Base-by-base conservation (phyloP, 148 eudicot genomes). In the Drosera capensis region DNA sequence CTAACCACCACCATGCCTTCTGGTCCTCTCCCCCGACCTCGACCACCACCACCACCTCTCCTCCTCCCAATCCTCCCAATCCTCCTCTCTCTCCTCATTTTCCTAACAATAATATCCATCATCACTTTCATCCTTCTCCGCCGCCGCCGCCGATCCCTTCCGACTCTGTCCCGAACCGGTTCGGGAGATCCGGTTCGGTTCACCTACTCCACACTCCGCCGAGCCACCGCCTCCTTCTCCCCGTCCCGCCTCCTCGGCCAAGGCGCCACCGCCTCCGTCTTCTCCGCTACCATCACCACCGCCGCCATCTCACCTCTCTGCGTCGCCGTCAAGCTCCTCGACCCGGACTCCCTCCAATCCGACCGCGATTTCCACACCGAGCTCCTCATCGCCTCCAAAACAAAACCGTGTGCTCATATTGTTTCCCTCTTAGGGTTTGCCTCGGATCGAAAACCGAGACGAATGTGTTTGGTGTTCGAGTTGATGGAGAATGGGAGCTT, bases 321-420 rank as follows among this genome's bases (percentile, higher is more conserved):
- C 0, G 65, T 75, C 29, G 99, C 99, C 1, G 85, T 90, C n/a
- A 90, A 90, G 59, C 46, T 73, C 24, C 68, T 88, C 73, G 81
- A 83, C 57, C 44, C 77, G 19, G 83, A 86, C 1, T 88, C 95
- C 5, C 55, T 88, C 8, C 97, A 88, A 37, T 92, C 87, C 1
- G 97, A 88, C 73, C 80, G 97, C 3, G 97, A 88, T 58, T 90
- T 90, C 52, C 93, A 84, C 16, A 84, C 80, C 71, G 99, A 90
- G 62, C 52, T 90, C 21, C 40, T 73, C 0, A 69, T 88, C 34
- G 86, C 78, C 0, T n/a, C n/a, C n/a, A n/a, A n/a, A 60, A 67
- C 22, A 71, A 68, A 20, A 60, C 65, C 20, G 56, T 73, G 20
- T 52, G 64, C 34, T 80, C 84, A 22, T 58, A 70, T 25, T 57